These are phyloP conservation scores for Diplodia seriata DNA, from an alignment of 2,329 filamentous ascomycete species.

Conservation along the genomic window DNA sequence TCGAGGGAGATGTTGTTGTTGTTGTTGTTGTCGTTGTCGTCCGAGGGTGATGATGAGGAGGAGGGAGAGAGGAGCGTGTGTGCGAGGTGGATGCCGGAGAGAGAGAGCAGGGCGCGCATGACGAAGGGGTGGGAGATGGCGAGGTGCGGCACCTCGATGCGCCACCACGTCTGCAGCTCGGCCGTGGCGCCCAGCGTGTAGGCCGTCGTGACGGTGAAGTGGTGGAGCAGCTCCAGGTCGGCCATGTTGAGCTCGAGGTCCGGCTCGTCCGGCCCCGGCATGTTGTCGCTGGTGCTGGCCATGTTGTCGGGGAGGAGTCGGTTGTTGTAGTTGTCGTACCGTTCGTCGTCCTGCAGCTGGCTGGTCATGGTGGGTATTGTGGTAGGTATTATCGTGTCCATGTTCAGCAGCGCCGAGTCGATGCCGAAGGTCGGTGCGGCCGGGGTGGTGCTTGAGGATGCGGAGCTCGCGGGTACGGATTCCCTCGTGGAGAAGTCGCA, in stretches of 20 bases:
- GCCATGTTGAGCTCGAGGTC: constrained; percentile 18
- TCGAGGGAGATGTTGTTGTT: background rate
- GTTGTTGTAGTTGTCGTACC: background rate
- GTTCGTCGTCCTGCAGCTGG: background rate
- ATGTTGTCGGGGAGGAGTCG: background rate
- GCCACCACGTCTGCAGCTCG: constrained; percentile 37
- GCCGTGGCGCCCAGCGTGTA: constrained; percentile 36
- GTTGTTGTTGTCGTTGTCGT: constrained; percentile 36
- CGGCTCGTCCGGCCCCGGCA: background rate
- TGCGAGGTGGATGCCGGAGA: constrained; percentile 55
- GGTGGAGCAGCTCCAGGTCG: constrained; percentile 43
- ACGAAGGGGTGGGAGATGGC: constrained; percentile 54
- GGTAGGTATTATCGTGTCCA: background rate
- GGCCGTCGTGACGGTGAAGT: constrained; percentile 42
- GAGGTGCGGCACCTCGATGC: constrained; percentile 41
- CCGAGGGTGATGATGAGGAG: constrained; percentile 37
- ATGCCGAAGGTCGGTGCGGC: background rate
- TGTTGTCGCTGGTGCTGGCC: background rate
- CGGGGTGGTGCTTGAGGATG: constrained; percentile 6
- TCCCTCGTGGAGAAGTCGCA: constrained; percentile 38
- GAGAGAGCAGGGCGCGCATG: constrained; percentile 52
- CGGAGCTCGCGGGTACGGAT: background rate
- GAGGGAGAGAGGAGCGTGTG: constrained; percentile 41
- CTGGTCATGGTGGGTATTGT: background rate
- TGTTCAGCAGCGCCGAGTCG: constrained; percentile 8